Evolutionary conservation across 2,329 filamentous ascomycete genomes (phyloP).

Genomic region (Penicillium expansum): DNA sequence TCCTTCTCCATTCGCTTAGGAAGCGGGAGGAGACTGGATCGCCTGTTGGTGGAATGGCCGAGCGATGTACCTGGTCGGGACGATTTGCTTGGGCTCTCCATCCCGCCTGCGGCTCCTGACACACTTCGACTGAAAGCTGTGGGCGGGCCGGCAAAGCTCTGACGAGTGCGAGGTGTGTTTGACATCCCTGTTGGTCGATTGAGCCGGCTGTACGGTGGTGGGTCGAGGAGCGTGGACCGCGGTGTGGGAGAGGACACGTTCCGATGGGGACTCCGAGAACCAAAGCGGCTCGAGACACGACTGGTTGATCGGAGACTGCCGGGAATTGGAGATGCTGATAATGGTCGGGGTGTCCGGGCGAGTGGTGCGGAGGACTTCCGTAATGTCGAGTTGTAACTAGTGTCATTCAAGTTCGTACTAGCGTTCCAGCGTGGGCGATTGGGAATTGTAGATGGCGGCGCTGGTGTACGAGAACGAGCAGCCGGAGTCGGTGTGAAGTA

Average conservation of each 20-base stretch:
- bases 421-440: conserved; percentile 70
- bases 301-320: conserved; percentile 31
- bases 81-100: conserved; percentile 31
- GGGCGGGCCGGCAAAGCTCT: conserved; percentile 37
- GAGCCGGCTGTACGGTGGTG: conserved; percentile 44
- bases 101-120: conserved; percentile 20
- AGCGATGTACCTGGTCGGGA: conserved; percentile 40
- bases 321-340: conserved; percentile 42
- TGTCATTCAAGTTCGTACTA: conserved; percentile 62
- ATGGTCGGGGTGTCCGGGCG: conserved; percentile 34
- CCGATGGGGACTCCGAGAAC: conserved; percentile 33
- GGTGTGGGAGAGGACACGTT: conserved; percentile 27
- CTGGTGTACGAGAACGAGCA: conserved; percentile 44
- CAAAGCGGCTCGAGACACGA: conserved; percentile 34
- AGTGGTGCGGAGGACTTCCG: conserved; percentile 34
- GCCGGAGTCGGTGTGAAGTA: conserved; percentile 54
- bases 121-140: conserved; percentile 31
- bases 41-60: conserved; percentile 38
- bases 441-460: conserved; percentile 44
- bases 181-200: conserved; percentile 28
- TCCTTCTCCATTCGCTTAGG: conserved; percentile 35
- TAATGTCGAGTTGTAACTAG: conserved; percentile 61
- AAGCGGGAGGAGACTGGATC: conserved; percentile 43
- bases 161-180: conserved; percentile 37
- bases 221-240: conserved; percentile 35